These are phyloP conservation scores for Coemansia sp. DNA, from an alignment of 192 early-diverging fungal species.

Conservation along the genomic window DNA sequence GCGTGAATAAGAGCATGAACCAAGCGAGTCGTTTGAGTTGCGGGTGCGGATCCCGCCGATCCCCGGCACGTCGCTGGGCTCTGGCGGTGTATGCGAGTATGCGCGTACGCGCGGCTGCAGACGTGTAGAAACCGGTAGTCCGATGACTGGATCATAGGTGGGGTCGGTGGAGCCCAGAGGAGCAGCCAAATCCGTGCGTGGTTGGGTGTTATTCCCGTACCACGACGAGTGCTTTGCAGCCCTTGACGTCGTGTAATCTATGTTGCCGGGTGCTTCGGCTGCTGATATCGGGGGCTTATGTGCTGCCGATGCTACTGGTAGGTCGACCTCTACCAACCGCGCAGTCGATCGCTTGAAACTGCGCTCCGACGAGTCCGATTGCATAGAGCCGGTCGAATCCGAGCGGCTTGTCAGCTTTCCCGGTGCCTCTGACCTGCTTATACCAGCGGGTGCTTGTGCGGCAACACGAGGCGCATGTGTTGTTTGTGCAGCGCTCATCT, in stretches of 20 bases:
- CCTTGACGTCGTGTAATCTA: neutral
- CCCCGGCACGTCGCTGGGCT: neutral
- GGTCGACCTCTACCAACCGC: conserved; percentile 38
- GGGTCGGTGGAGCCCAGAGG: neutral
- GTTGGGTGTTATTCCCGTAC: conserved; percentile 11
- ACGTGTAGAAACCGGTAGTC: conserved; percentile 28
- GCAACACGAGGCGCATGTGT: neutral
- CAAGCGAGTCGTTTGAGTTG: conserved; percentile 22
- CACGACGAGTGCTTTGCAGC: conserved; percentile 15
- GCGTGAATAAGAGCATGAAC: conserved; percentile 5
- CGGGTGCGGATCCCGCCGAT: conserved; percentile 10
- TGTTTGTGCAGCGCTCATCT: neutral
- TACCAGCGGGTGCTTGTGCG: neutral
- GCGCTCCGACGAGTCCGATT: conserved; percentile 45
- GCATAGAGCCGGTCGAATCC: conserved; percentile 14
- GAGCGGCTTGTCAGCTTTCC: conserved; percentile 1
- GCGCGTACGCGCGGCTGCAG: conserved; percentile 27
- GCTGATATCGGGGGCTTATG: neutral
- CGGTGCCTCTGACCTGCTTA: neutral
- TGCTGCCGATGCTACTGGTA: neutral
- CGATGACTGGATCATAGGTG: neutral
- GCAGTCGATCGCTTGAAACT: conserved; percentile 50
- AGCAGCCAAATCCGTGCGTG: neutral
- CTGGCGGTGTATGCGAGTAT: neutral
- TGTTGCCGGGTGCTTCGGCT: neutral